A percentile compares a stretch with the other conserved stretches of the same genome.
Evolutionary conservation across 371 early-diverging fungal genomes (phyloP).

Genomic region (Cokeromyces recurvatus): DNA sequence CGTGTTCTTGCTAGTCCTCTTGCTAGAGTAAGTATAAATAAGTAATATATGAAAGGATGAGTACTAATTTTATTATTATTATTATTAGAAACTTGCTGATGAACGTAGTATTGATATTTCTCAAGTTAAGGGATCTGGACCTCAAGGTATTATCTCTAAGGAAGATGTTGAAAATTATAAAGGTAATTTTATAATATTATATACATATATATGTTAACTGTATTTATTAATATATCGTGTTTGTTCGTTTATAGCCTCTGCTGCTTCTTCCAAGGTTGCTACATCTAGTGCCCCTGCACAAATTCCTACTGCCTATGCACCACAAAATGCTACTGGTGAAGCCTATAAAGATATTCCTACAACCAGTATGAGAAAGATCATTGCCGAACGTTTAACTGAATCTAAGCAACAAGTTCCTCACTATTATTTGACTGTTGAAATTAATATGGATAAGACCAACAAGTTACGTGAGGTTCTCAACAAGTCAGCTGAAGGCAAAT

Average conservation of each 20-base stretch:
- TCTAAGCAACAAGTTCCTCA: constrained; percentile 91
- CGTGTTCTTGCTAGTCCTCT: constrained; percentile 73
- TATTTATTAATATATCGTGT: neutral
- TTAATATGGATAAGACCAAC: constrained; percentile 82
- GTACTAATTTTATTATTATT: neutral
- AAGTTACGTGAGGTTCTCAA: constrained; percentile 91
- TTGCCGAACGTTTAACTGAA: constrained; percentile 80
- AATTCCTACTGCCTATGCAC: constrained; percentile 45
- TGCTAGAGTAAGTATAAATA: constrained; percentile 50
- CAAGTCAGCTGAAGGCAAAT: constrained; percentile 78
- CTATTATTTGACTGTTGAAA: constrained; percentile 91
- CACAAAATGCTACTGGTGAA: constrained; percentile 50
- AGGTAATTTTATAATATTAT: too few species aligned
- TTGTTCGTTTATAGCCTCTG: neutral
- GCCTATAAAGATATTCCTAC: constrained; percentile 80
- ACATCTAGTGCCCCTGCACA: constrained; percentile 35
- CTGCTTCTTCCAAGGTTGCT: constrained; percentile 31
- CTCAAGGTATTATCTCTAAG: constrained; percentile 88
- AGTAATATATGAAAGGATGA: neutral
- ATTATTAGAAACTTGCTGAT: constrained; percentile 71
- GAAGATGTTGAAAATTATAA: constrained; percentile 80
- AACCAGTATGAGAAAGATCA: constrained; percentile 91
- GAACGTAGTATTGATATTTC: constrained; percentile 77
- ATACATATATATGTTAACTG: too few species aligned
- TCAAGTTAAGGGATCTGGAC: constrained; percentile 85